Evolutionary conservation across 352 stramenopile species (phyloP), one percentile per base, ranked within the genome.

Genomic region (Pythium brassicae): DNA sequence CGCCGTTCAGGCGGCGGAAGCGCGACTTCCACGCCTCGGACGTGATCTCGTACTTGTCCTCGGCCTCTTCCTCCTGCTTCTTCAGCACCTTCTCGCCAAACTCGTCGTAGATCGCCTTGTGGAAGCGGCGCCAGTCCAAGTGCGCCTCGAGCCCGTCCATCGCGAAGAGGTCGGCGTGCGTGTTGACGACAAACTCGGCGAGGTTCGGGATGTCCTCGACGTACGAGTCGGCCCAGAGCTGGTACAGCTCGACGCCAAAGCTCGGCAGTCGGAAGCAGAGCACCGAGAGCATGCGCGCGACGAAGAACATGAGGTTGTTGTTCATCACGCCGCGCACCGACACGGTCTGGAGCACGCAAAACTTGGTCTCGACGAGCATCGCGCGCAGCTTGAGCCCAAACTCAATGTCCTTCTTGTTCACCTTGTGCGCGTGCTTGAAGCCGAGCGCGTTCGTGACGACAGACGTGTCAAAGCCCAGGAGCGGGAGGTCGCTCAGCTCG

Each of bases 271-370:
- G 80, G 51, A 95, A 95, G 50, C 83, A 94, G 23, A 95, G 59
- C 25, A 94, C 84, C 19, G 86, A 95, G 15, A 95, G 62, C 78
- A 95, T 94, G 50, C 86, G 67, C 12, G 83, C 86, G 26, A 93
- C 86, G 29, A 95, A 95, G 62, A 95, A 95, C 84, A 95, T 94
- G 19, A 95, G 63, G 57, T 95, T 95, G 72, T 94, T 94, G 74
- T 94, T 94, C 86, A 95, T 95, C 25, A 95, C 86, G 40, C 86
- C 86, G 45, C 84, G 83, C 4, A 95, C 86, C 11, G 79, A 92
- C 0, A 95, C 84, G 2, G 86, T 92, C 56, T 95, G 86, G 15
- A 95, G 73, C 2, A 95, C 84, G 48, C 83, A 95, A 57, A 83
- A 94, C 59, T 94, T 94, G 26, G 84, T 95, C 62, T 95, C 86